Evolutionary conservation across 2,329 filamentous ascomycete species (phyloP).

Genomic region (Cladosporium sp.): DNA sequence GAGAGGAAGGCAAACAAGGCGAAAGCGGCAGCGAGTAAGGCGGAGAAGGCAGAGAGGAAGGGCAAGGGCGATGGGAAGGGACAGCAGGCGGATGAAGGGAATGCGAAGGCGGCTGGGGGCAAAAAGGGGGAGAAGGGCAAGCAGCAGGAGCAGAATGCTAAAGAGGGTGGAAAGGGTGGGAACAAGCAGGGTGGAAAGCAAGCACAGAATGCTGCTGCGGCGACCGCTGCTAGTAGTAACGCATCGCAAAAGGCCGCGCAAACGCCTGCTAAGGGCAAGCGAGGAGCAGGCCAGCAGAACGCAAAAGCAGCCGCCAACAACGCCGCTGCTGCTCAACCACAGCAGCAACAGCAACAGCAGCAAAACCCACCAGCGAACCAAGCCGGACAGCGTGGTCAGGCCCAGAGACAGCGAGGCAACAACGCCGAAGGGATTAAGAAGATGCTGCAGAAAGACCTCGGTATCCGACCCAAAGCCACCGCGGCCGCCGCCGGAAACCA

Average conservation of each 20-base stretch:
- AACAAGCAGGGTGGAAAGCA: constrained; percentile 38
- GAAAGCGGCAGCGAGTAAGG: constrained; percentile 50
- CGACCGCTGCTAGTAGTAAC: constrained; percentile 12
- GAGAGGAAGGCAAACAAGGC: constrained; percentile 82
- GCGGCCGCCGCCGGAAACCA: no score
- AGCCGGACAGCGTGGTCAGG: constrained; percentile 18
- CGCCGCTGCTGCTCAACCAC: constrained; percentile 35
- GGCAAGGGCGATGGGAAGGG: constrained; percentile 24
- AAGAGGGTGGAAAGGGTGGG: constrained; percentile 51
- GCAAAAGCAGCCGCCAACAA: constrained; percentile 26
- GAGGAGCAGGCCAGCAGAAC: constrained; percentile 15
- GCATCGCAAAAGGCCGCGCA: constrained; percentile 28
- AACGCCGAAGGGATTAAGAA: constrained; percentile 35
- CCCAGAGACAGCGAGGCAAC: constrained; percentile 24
- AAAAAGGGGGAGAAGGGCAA: constrained; percentile 28
- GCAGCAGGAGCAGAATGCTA: constrained; percentile 24
- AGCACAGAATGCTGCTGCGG: constrained; percentile 3
- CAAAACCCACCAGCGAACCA: constrained; percentile 20
- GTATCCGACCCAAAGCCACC: constrained; percentile 42
- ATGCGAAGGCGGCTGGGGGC: constrained; percentile 12
- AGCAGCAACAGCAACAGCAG: constrained; percentile 34
- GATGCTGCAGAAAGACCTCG: constrained; percentile 58
- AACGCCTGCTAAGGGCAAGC: constrained; percentile 24
- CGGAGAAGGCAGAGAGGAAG: constrained; percentile 39
- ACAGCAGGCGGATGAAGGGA: constrained; percentile 30